A percentile compares a stretch with the other conserved stretches of the same genome.
Evolutionary conservation across 208 protist species (phyloP).

Genomic region (Sergeia podlipaevii): DNA sequence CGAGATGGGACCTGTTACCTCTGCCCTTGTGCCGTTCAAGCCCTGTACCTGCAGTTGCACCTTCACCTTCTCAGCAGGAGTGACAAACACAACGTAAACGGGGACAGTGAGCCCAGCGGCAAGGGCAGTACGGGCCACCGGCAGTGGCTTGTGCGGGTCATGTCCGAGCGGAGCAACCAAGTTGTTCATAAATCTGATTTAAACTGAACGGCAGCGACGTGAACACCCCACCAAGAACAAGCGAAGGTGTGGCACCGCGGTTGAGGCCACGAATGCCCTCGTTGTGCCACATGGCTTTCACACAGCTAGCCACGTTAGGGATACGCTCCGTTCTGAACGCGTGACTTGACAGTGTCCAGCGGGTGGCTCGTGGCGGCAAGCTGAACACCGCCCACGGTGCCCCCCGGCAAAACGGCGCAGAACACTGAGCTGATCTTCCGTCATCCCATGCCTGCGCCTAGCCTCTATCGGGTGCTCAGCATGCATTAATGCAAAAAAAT

Average conservation of each 20-base stretch:
- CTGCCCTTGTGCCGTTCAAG: slow-evolving; percentile 18
- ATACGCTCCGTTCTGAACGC: slow-evolving; percentile 62
- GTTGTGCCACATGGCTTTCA: slow-evolving; percentile 27
- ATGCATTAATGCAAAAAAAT: too few relatives aligned
- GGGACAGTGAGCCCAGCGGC: slow-evolving; percentile 57
- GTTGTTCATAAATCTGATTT: slow-evolving; percentile 58
- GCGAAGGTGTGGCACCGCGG: slow-evolving; percentile 42
- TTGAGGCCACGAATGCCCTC: slow-evolving; percentile 66
- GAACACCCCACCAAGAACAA: slow-evolving; percentile 58
- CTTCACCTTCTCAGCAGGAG: slow-evolving; percentile 67
- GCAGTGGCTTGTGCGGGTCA: slow-evolving; percentile 14
- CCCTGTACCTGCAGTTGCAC: slow-evolving; percentile 59
- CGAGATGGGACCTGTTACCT: slow-evolving; percentile 29
- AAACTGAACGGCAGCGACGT: slow-evolving; percentile 67
- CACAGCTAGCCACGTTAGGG: slow-evolving; percentile 37
- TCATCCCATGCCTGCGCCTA: too few relatives aligned
- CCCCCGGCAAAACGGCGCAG: slow-evolving; percentile 45
- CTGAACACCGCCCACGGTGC: slow-evolving; percentile 55
- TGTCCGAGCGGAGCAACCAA: slow-evolving; percentile 32
- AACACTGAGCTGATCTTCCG: slow-evolving; percentile 26
- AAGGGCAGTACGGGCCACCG: slow-evolving; percentile 55
- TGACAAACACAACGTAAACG: slow-evolving; percentile 50
- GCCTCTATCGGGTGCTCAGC: too few relatives aligned
- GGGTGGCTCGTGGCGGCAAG: slow-evolving; percentile 63
- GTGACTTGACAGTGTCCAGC: slow-evolving; percentile 74